phyloP scores from a whole-genome alignment of 208 protist species.

The Acanthamoeba sp. region DNA sequence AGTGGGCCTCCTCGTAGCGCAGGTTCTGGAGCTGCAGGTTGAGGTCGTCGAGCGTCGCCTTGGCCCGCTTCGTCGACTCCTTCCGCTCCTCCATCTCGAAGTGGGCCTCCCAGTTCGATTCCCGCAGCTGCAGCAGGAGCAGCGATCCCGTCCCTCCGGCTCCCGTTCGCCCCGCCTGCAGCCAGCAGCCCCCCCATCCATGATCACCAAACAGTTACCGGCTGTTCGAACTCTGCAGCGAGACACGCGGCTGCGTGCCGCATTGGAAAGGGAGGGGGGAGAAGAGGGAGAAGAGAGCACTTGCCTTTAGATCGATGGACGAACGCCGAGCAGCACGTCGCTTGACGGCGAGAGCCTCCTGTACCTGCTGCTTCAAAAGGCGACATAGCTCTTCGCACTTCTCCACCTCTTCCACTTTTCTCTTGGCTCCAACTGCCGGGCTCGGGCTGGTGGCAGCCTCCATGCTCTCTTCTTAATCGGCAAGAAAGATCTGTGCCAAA shows the following conservation, averaged over 20 bases:
- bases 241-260: too few relatives aligned
- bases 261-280: too few relatives aligned
- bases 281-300: too few relatives aligned
- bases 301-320: not conserved
- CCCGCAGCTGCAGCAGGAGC: constrained; percentile 1
- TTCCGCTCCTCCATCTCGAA: not conserved
- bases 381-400: not conserved
- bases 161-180: not conserved
- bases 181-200: too few relatives aligned
- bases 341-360: not conserved
- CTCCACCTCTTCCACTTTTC: not conserved
- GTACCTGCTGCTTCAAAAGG: not conserved
- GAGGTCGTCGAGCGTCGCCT: constrained; percentile 5
- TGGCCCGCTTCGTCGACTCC: not conserved
- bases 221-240: too few relatives aligned
- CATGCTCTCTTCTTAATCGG: too few relatives aligned
- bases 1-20: not conserved
- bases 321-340: not conserved
- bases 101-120: not conserved
- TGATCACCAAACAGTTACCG: too few relatives aligned
- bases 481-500: too few relatives aligned
- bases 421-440: not conserved
- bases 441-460: not conserved
- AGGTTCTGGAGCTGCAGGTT: constrained; percentile 26
- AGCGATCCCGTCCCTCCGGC: not conserved